A percentile compares a stretch with the other conserved stretches of the same genome.
These are phyloP conservation scores for Sugiyamaella valdiviana DNA, from an alignment of 805 yeast species.

Conservation along the genomic window DNA sequence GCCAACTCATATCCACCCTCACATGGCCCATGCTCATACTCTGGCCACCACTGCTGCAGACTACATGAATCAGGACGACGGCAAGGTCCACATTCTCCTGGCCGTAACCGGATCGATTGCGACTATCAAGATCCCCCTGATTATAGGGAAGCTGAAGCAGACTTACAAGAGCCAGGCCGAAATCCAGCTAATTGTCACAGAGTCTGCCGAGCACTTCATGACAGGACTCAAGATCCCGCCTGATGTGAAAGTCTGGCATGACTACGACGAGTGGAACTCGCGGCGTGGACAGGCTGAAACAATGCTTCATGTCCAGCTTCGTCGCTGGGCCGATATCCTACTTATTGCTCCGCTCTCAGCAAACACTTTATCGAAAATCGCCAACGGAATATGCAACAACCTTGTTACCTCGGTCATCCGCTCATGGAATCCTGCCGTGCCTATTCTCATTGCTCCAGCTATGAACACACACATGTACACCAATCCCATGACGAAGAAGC, in stretches of 20 bases:
- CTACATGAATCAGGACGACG: conserved; percentile 1
- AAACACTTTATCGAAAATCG: conserved; percentile 81
- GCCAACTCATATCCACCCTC: no score
- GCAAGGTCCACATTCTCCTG: conserved; percentile 73
- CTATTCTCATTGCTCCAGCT: conserved; percentile 86
- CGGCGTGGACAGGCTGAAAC: conserved; percentile 75
- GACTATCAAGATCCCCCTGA: conserved; percentile 84
- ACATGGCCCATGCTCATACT: background rate
- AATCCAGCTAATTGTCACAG: conserved; percentile 77
- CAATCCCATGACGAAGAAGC: conserved; percentile 81
- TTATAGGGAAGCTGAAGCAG: conserved; percentile 79
- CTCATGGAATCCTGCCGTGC: conserved; percentile 94
- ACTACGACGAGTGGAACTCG: conserved; percentile 85
- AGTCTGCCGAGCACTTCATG: conserved; percentile 32
- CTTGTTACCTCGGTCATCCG: conserved; percentile 80
- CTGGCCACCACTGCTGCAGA: background rate
- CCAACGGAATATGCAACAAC: conserved; percentile 89
- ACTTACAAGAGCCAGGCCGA: conserved; percentile 66
- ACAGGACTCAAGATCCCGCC: conserved; percentile 30
- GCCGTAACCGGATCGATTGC: conserved; percentile 98
- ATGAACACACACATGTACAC: conserved; percentile 93
- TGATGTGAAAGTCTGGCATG: conserved; percentile 85
- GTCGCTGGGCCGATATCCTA: conserved; percentile 95
- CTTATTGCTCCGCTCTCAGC: conserved; percentile 93
- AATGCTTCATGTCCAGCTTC: conserved; percentile 81